A percentile compares a stretch with the other conserved stretches of the same genome.
Evolutionary conservation across 2,329 filamentous ascomycete genomes (phyloP).

Genomic region (Colletotrichum trifolii): DNA sequence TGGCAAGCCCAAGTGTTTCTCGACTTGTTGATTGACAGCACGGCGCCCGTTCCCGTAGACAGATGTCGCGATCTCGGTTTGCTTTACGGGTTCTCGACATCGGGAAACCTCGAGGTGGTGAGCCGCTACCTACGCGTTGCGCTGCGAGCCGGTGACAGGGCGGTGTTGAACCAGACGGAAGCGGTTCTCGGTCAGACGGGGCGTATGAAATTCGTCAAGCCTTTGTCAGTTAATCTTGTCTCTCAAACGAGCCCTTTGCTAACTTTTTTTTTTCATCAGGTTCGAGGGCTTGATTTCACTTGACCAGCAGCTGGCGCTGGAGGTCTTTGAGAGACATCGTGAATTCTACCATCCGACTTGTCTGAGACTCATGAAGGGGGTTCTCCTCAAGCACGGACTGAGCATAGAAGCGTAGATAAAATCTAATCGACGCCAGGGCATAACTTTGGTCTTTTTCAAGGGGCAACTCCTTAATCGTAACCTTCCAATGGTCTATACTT

Average conservation of each 20-base stretch:
- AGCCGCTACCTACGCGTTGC: conserved; percentile 17
- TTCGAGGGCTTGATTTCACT: conserved; percentile 13
- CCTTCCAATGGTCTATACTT: too few relatives aligned
- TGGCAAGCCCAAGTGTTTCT: conserved; percentile 13
- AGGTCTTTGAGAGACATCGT: conserved; percentile 4
- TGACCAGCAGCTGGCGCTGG: conserved; percentile 4
- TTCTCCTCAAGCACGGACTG: conserved; percentile 18
- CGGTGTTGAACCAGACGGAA: conserved; percentile 10
- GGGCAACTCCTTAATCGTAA: too few relatives aligned
- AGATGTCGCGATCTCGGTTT: neutral
- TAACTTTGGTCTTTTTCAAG: too few relatives aligned
- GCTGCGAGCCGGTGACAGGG: conserved; percentile 8
- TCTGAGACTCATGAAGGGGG: neutral
- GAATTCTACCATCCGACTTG: conserved; percentile 27
- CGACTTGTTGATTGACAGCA: conserved; percentile 12
- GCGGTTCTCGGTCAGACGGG: conserved; percentile 20
- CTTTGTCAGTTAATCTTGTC: neutral
- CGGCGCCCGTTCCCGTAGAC: neutral
- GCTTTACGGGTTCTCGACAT: conserved; percentile 4
- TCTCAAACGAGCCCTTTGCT: neutral
- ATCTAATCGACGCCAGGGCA: too few relatives aligned
- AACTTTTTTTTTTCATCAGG: neutral
- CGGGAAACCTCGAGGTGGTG: conserved; percentile 7
- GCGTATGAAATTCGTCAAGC: conserved; percentile 27
- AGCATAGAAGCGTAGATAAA: neutral